phyloP scores from a whole-genome alignment of 495 filamentous ascomycete genomes.

The Hyaloscypha finlandica region DNA sequence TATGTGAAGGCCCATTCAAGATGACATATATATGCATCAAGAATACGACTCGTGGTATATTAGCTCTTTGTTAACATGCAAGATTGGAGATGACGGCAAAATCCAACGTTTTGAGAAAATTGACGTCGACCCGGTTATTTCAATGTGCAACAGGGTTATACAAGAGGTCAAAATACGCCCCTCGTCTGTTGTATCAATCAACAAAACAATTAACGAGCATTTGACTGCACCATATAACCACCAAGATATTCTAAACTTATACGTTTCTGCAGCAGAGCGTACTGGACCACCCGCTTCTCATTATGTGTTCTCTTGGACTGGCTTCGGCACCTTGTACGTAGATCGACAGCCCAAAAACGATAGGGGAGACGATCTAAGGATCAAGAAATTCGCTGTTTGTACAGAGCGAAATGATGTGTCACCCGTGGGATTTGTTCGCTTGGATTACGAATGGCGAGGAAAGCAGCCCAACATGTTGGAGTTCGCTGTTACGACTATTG shows the following conservation, averaged over 20 bases:
- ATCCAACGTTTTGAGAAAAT: neutral
- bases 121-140: neutral
- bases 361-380: neutral
- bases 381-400: neutral
- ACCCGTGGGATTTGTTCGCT: neutral
- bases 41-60: no score
- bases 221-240: neutral
- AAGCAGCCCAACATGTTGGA: neutral
- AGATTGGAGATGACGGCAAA: neutral
- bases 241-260: neutral
- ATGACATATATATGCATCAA: no score
- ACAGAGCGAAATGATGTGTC: neutral
- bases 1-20: no score
- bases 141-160: neutral
- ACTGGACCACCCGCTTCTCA: neutral
- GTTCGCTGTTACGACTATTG: conserved; percentile 1
- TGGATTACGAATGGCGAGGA: neutral
- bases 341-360: neutral
- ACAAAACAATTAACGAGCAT: neutral
- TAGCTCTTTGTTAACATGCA: neutral
- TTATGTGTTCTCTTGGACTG: neutral
- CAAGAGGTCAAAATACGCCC: neutral
- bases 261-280: neutral
- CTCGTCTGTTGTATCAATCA: neutral
- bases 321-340: neutral